These are phyloP conservation scores for Pseudotsuga menziesii DNA, from an alignment of 75 land plant species.

Conservation along the genomic window DNA sequence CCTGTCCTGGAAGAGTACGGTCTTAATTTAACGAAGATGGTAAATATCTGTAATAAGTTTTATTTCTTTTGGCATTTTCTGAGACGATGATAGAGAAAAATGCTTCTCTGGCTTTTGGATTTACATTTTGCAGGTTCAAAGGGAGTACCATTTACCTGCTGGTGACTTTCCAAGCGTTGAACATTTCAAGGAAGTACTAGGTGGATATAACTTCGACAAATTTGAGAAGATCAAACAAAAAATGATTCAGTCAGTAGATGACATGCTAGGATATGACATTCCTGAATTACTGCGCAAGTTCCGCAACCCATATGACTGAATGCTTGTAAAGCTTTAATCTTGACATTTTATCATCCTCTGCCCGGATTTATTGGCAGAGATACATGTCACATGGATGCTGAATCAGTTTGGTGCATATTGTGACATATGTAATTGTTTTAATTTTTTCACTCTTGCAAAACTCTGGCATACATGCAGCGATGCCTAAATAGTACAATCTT, in stretches of 20 bases:
- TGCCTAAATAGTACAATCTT: too few relatives aligned
- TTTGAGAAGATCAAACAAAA: constrained; percentile 94
- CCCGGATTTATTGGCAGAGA: neutral
- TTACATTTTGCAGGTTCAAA: constrained; percentile 52
- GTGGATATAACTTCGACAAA: constrained; percentile 78
- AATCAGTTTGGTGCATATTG: neutral
- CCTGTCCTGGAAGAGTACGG: too few relatives aligned
- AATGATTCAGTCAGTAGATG: constrained; percentile 89
- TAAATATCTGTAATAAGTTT: too few relatives aligned
- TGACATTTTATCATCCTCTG: neutral
- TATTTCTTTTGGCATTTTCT: too few relatives aligned
- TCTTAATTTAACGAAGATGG: too few relatives aligned
- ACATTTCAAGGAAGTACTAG: constrained; percentile 67
- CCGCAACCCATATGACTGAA: constrained; percentile 80
- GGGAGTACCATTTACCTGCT: constrained; percentile 74
- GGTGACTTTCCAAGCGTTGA: constrained; percentile 92
- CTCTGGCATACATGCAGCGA: too few relatives aligned
- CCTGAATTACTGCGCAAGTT: constrained; percentile 85
- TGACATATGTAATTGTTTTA: neutral
- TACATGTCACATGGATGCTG: neutral
- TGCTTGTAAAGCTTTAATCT: neutral
- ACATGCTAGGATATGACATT: constrained; percentile 94
- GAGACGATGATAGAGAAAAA: neutral
- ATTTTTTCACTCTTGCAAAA: too few relatives aligned
- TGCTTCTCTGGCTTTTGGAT: constrained; percentile 1